Percentiles rank a stretch among this genome's conserved stretches.
These are phyloP conservation scores for Saccharomycopsis babjevae DNA, from an alignment of 805 yeast species.

Conservation along the genomic window DNA sequence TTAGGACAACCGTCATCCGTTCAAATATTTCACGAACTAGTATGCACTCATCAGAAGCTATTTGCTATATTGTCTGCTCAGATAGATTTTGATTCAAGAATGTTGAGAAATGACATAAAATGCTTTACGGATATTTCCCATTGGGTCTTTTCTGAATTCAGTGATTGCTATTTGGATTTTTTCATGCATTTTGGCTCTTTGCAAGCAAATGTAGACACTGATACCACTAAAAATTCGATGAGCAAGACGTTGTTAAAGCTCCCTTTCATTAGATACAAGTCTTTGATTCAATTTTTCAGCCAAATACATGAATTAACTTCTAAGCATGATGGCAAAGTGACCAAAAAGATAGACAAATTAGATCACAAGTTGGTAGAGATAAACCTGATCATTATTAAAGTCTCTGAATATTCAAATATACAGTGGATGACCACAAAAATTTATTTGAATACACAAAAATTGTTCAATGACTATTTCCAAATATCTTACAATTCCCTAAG, in stretches of 20 bases:
- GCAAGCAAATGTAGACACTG: not conserved
- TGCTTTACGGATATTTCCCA: conserved; percentile 12
- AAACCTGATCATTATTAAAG: conserved; percentile 6
- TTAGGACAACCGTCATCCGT: not conserved
- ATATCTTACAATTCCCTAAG: conserved; percentile 9
- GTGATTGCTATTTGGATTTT: conserved; percentile 9
- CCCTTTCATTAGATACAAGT: conserved; percentile 17
- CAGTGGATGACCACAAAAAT: conserved; percentile 15
- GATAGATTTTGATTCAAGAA: not conserved
- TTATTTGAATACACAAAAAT: conserved; percentile 14
- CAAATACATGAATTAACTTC: conserved; percentile 6
- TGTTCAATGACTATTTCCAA: conserved; percentile 12
- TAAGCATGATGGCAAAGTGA: conserved; percentile 9
- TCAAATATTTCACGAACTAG: not conserved
- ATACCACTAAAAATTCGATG: not conserved
- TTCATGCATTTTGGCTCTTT: not conserved
- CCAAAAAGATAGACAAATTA: conserved; percentile 1
- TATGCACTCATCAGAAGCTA: not conserved
- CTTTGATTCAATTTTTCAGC: conserved; percentile 5
- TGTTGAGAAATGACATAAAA: conserved; percentile 8
- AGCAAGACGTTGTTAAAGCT: conserved; percentile 1
- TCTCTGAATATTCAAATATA: conserved; percentile 6
- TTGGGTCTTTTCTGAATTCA: conserved; percentile 12
- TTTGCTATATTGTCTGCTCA: not conserved
- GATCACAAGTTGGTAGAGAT: conserved; percentile 9